Evolutionary conservation across 1,284 basidiomycete genomes (phyloP), one percentile per base, ranked within the genome.

Genomic region (Nidula niveotomentosa): DNA sequence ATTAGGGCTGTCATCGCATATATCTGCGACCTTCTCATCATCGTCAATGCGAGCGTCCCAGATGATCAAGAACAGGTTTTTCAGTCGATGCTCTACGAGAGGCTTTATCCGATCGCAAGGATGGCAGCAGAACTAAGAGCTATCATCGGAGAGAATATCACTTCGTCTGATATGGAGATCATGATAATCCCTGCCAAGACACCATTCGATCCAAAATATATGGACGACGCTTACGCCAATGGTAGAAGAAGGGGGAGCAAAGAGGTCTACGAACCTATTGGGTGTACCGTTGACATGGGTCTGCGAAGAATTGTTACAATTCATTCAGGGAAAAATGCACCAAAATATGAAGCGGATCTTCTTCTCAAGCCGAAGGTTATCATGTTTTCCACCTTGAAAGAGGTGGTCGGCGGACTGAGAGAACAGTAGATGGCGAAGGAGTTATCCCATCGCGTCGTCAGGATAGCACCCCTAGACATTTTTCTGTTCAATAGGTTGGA

Each of bases 321-420:
- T 4, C 12, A 35, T 4, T 13, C 39, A 4, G 36, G 23, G 8
- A 56, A 44, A 33, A 55, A 41, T 7, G 13, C 17, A 1, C 10
- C 13, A 12, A 9, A 34, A 4, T 30, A 49, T 17, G 45, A 48
- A 17, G 51, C 43, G 23, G 52, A 56, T 37, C 58, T 35, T n/a
- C 50, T 65, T 1, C 51, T 63, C 6, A 8, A 52, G 5, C 60
- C 64, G 1, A 65, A 63, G 49, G 58, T 65, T 13, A 53, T 61
- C 6, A 52, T 63, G 9, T 53, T 56, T 48, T 59, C 62, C n/a
- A 62, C 61, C 6, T 35, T 65, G 46, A 52, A 50, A 3, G 62
- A 63, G 39, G 51, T 58, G 2, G 47, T 60, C 46, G 51, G 37
- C 10, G 37, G 12, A 23, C 4, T 23, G 23, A 3, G 37, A 41